Evolutionary conservation across 2,329 filamentous ascomycete genomes (phyloP), one percentile per base, ranked within the genome.

Genomic region (Diaporthe vaccinii): DNA sequence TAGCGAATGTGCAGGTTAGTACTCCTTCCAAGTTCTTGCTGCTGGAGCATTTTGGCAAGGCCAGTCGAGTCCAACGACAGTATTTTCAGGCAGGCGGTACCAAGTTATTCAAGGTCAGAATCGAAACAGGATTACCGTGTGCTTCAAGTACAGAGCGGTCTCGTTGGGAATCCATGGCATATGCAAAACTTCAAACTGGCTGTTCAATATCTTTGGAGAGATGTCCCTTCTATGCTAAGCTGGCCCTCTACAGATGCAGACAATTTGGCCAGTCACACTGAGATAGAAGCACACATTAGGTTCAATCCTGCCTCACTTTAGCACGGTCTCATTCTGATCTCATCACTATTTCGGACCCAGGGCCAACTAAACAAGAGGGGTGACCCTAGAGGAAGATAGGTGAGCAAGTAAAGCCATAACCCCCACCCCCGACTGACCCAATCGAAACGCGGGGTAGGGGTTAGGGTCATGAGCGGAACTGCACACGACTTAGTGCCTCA

Each of bases 401-500:
- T 39, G 36, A 57, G 44, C 20, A 49, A 17, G 17, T 22, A 20
- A 49, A 49, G 44, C 44, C 22, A 3, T 20, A 9, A 20, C 3
- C 41, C 41, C 41, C 41, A 20, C 17, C 41, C 51, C 25, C 14
- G 22, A 12, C 28, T 25, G 12, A 22, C n/a, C 22, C 7, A 31
- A 3, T 20, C 1, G 14, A 25, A n/a, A 17, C 12, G 44, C 31
- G 46, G 31, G 46, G 31, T 10, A 68, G 55, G 65, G 65, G 65
- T 53, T 69, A 69, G 65, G 65, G 49, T 53, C 14, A 9, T 10
- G 20, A 14, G n/a, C 59, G 8, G n/a, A 12, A 5, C 44, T 14
- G 10, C 55, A 12, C 46, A 55, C 36, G 22, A 69, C 34, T 69
- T 55, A 55, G 65, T 69, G 65, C 65, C 65, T 69, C 46, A 69